Evolutionary conservation across 371 early-diverging fungal genomes (phyloP), one percentile per base, ranked within the genome.

Genomic region (Circinella minor): DNA sequence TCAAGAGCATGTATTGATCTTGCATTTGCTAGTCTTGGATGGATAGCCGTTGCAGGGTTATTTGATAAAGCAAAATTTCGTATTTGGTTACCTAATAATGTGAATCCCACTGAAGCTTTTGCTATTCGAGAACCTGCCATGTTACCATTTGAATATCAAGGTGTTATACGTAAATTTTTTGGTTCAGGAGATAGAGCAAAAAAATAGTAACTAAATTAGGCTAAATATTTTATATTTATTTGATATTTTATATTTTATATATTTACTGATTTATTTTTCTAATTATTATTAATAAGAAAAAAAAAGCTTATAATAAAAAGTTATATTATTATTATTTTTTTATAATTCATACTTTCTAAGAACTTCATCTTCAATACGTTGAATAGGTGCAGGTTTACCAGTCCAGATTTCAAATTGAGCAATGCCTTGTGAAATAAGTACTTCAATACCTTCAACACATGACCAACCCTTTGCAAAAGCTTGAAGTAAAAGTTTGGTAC

Each of bases 371-470:
- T 81, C 81, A 54, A 88, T 86, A 43, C 71, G 73, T 17, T 78
- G 66, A 36, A 68, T 68, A 7, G 90, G 91, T 17, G 91, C 89
- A 37, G 76, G 80, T 27, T 86, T 78, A 43, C 89, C 86, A 5
- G 91, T 90, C 93, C 93, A 94, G 49, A 84, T 84, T 64, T 87
- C 85, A 63, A 92, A 88, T 79, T 98, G 98, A 74, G 93, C 93
- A 59, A 93, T 81, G 14, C 97, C 98, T 77, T 98, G 98, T 75
- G 93, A 94, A 64, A 96, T 86, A 73, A 98, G 81, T 0, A 98
- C 90, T 65, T 94, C 91, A 54, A 96, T 86, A 20, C 98, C 98
- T 75, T 92, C 91, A 1, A 94, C 90, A 17, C 86, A 84, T 18
- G 74, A 82, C 95, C 95, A 97, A 6, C 88, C 84, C 65, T 85